phyloP scores from a whole-genome alignment of 2,329 filamentous ascomycete species.

The Colletotrichum sp. region DNA sequence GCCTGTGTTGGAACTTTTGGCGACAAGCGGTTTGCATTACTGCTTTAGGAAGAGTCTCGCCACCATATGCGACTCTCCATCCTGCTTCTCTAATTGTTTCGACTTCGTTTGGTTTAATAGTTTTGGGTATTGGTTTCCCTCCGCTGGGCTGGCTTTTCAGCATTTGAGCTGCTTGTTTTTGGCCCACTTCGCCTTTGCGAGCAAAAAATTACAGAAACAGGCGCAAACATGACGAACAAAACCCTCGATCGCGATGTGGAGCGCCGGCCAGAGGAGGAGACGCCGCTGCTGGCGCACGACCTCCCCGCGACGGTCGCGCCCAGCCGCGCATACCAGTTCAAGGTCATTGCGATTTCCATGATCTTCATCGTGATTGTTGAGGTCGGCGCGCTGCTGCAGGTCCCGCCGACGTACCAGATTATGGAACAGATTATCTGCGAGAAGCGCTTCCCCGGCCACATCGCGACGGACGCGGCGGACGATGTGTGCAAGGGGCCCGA shows the following conservation, averaged over 20 bases:
- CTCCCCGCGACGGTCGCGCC: constrained; percentile 23
- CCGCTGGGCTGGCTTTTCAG: not conserved
- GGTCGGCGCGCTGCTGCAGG: constrained; percentile 41
- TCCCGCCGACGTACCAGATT: constrained; percentile 51
- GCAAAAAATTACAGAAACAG: not conserved
- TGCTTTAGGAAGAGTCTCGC: not conserved
- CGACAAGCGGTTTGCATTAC: not conserved
- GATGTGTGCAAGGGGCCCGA: constrained; percentile 51
- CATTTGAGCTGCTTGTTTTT: not conserved
- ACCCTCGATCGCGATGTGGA: not conserved
- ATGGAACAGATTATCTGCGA: constrained; percentile 61
- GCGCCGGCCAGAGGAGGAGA: constrained; percentile 6
- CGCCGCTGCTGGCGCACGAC: constrained; percentile 20
- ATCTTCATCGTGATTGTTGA: constrained; percentile 48
- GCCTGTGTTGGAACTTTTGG: not conserved
- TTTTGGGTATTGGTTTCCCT: not conserved
- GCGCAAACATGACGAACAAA: not conserved
- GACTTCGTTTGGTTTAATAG: not conserved
- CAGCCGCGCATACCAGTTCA: constrained; percentile 28
- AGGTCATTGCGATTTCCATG: constrained; percentile 36
- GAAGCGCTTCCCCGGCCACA: constrained; percentile 45
- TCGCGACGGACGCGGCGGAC: constrained; percentile 37
- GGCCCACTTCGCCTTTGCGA: not conserved
- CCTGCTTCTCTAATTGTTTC: not conserved
- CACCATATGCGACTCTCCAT: not conserved